Conservation (phyloP, 2,329 filamentous ascomycete species). For the Diaporthe amygdali region DNA sequence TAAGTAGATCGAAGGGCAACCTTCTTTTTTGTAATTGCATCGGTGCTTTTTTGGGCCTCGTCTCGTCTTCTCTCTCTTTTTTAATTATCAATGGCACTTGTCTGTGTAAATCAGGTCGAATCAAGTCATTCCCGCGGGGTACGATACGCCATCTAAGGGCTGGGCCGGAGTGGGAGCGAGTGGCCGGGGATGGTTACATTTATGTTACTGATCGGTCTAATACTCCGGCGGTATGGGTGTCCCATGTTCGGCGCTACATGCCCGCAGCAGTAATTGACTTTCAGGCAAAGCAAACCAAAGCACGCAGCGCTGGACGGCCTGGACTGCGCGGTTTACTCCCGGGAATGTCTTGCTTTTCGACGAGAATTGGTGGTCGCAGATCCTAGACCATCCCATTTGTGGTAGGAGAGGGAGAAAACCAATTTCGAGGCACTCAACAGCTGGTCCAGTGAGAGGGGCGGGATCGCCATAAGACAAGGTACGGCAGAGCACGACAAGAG, state of each 20-base stretch:
- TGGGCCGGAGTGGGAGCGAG: not conserved
- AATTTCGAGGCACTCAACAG: not conserved
- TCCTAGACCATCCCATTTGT: not conserved
- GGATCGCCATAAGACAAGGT: not conserved
- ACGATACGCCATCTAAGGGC: not conserved
- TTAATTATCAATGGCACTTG: not conserved
- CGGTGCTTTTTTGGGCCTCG: not conserved
- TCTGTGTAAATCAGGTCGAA: not conserved
- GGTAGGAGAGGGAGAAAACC: not conserved
- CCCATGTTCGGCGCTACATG: not conserved
- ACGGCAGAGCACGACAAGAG: not conserved
- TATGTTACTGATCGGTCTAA: slow-evolving; percentile 4
- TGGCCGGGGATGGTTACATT: slow-evolving; percentile 13
- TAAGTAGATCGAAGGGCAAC: not conserved
- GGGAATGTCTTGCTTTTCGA: not conserved
- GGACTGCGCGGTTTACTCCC: not conserved
- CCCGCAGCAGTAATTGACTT: not conserved
- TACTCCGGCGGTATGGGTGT: slow-evolving; percentile 1
- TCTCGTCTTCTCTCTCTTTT: not conserved
- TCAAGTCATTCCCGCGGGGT: not conserved
- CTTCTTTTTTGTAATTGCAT: slow-evolving; percentile 2
- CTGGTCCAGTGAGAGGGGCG: slow-evolving; percentile 1
- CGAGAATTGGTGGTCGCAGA: not conserved
- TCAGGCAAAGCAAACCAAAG: not conserved
- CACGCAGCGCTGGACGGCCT: not conserved